A percentile compares a stretch with the other conserved stretches of the same genome.
Evolutionary conservation across 805 yeast genomes (phyloP).

Genomic region (Candida schatavii): DNA sequence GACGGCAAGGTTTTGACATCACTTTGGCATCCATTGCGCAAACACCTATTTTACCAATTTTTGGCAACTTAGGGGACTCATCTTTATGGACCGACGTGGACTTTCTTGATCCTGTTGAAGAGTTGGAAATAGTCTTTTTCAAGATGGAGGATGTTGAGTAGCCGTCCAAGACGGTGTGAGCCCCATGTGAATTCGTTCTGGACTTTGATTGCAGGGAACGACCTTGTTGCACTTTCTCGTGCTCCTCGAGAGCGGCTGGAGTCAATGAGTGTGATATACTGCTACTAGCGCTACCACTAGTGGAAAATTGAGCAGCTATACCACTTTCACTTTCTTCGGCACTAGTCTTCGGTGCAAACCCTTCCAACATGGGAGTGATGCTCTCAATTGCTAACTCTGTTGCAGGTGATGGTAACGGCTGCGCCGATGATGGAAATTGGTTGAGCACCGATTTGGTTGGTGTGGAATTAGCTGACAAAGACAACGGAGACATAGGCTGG

Average conservation of each 20-base stretch:
- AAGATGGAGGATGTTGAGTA: slow-evolving; percentile 13
- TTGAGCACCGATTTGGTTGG: slow-evolving; percentile 3
- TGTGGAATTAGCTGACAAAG: slow-evolving; percentile 16
- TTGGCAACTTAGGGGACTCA: slow-evolving; percentile 54
- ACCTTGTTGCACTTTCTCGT: background rate
- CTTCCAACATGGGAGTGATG: slow-evolving; percentile 74
- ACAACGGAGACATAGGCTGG: slow-evolving; percentile 35
- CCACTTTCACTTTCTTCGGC: slow-evolving; percentile 28
- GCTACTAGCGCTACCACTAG: slow-evolving; percentile 7
- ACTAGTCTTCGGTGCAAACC: slow-evolving; percentile 65
- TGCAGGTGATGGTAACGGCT: slow-evolving; percentile 21
- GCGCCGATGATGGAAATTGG: background rate
- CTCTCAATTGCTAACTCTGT: slow-evolving; percentile 68
- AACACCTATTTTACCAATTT: slow-evolving; percentile 91
- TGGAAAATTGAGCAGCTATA: slow-evolving; percentile 11
- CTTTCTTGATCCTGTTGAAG: slow-evolving; percentile 29
- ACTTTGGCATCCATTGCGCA: slow-evolving; percentile 99
- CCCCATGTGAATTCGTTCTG: slow-evolving; percentile 4
- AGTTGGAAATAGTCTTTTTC: slow-evolving; percentile 35
- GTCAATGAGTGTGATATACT: slow-evolving; percentile 2
- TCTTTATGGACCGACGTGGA: slow-evolving; percentile 35
- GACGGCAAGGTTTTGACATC: slow-evolving; percentile 91
- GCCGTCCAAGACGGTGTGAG: slow-evolving; percentile 12
- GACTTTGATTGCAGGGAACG: background rate
- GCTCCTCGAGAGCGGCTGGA: slow-evolving; percentile 6